A percentile compares a stretch with the other conserved stretches of the same genome.
phyloP scores from a whole-genome alignment of 2,329 filamentous ascomycete genomes.

The Alternaria panax region DNA sequence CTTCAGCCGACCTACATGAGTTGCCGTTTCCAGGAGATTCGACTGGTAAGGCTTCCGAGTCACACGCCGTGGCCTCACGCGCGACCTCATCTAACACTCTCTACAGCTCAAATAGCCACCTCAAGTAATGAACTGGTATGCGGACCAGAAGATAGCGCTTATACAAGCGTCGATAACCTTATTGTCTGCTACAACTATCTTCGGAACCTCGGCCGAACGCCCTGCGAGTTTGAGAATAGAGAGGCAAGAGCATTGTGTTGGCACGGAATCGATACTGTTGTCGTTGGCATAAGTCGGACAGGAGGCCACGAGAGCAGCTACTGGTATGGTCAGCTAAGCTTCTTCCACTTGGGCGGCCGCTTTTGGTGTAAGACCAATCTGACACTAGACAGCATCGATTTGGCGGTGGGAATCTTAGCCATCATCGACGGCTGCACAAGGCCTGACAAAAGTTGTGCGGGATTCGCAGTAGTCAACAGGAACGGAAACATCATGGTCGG shows the following conservation, averaged over 20 bases:
- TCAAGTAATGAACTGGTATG: conserved; percentile 3
- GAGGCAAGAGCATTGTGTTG: conserved; percentile 2
- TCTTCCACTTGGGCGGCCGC: background rate
- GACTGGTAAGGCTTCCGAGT: background rate
- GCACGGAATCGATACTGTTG: background rate
- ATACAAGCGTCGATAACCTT: conserved; percentile 16
- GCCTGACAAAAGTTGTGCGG: conserved; percentile 6
- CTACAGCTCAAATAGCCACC: background rate
- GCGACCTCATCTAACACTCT: background rate
- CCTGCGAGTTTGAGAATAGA: conserved; percentile 10
- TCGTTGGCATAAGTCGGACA: background rate
- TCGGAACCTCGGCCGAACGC: conserved; percentile 5
- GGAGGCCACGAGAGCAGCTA: background rate
- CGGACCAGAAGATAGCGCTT: conserved; percentile 14
- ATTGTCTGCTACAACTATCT: conserved; percentile 25
- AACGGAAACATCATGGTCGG: conserved; percentile 15
- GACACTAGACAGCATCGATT: conserved; percentile 2
- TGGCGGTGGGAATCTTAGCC: conserved; percentile 14
- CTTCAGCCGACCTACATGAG: conserved; percentile 6
- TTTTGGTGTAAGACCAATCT: background rate
- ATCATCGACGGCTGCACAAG: conserved; percentile 16
- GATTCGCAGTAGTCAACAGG: conserved; percentile 10
- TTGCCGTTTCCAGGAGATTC: background rate
- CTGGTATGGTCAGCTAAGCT: background rate
- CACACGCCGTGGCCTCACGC: background rate